Percentiles rank a stretch among this genome's conserved stretches.
Conservation (phyloP, 1,139 yeast species). For the Yamadazyma dendronema region DNA sequence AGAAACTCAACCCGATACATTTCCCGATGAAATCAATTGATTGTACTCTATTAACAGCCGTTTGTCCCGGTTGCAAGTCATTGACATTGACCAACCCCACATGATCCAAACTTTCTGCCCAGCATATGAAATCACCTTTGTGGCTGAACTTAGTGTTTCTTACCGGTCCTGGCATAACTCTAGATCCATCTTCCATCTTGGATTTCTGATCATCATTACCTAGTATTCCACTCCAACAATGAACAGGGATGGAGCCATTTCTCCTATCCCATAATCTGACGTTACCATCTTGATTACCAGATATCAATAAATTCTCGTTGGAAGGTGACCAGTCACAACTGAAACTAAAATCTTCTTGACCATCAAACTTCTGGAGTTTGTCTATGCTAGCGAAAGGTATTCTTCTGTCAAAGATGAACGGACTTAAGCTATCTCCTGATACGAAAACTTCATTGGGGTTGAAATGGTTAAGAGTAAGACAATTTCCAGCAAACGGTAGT, state of each 20-base stretch:
- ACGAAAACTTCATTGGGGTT: constrained; percentile 39
- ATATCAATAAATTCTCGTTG: constrained; percentile 43
- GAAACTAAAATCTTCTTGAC: constrained; percentile 58
- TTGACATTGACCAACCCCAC: constrained; percentile 47
- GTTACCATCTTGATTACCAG: constrained; percentile 65
- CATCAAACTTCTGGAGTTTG: constrained; percentile 22
- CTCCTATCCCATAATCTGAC: constrained; percentile 55
- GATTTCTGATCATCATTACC: constrained; percentile 17
- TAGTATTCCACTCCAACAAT: constrained; percentile 37
- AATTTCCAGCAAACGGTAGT: constrained; percentile 52
- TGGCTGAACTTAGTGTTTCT: constrained; percentile 52
- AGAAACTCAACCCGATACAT: constrained; percentile 54
- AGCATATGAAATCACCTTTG: constrained; percentile 44
- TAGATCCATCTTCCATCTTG: background rate
- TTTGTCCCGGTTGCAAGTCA: constrained; percentile 20
- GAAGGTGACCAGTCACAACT: constrained; percentile 58
- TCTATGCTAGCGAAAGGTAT: constrained; percentile 10
- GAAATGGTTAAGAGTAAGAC: constrained; percentile 39
- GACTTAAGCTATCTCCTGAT: constrained; percentile 50
- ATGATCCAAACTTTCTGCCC: constrained; percentile 64
- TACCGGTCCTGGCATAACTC: constrained; percentile 41
- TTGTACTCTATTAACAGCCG: constrained; percentile 35
- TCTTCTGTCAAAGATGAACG: constrained; percentile 47
- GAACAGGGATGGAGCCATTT: constrained; percentile 23
- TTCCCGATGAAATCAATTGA: constrained; percentile 57